These are phyloP conservation scores for Chenopodium formosanum DNA, from an alignment of 148 eudicot species.

Conservation along the genomic window DNA sequence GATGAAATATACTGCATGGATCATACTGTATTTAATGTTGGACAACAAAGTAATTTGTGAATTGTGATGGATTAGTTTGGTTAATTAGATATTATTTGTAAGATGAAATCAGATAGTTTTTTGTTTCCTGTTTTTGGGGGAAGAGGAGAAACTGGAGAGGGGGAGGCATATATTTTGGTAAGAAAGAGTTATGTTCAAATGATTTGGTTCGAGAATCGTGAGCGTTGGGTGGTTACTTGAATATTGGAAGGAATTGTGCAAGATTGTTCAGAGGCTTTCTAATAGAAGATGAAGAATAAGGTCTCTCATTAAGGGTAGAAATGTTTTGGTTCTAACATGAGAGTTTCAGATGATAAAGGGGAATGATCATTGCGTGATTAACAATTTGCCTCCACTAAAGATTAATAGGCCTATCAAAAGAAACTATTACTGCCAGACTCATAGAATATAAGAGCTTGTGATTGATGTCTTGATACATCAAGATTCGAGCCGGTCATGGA, in stretches of 20 bases:
- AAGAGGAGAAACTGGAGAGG: neutral
- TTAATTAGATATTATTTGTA: conserved; percentile 1
- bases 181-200: neutral
- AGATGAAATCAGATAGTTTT: conserved; percentile 3
- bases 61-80: conserved; percentile 7
- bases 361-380: neutral
- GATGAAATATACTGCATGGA: conserved; percentile 15
- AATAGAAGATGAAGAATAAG: neutral
- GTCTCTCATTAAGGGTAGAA: neutral
- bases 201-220: neutral
- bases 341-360: neutral
- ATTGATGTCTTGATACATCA: neutral
- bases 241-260: neutral
- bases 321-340: neutral
- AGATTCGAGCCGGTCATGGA: neutral
- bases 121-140: neutral
- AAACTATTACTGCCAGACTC: neutral
- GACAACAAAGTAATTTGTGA: neutral
- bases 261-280: neutral
- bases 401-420: neutral
- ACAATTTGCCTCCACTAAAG: neutral
- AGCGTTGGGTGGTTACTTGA: neutral
- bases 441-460: neutral
- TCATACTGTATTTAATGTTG: conserved; percentile 5
- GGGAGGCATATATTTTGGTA: neutral